Percentiles rank a stretch among this genome's conserved stretches.
Conservation (phyloP, 352 stramenopile genomes). For the Aphanomyces cochlioides region DNA sequence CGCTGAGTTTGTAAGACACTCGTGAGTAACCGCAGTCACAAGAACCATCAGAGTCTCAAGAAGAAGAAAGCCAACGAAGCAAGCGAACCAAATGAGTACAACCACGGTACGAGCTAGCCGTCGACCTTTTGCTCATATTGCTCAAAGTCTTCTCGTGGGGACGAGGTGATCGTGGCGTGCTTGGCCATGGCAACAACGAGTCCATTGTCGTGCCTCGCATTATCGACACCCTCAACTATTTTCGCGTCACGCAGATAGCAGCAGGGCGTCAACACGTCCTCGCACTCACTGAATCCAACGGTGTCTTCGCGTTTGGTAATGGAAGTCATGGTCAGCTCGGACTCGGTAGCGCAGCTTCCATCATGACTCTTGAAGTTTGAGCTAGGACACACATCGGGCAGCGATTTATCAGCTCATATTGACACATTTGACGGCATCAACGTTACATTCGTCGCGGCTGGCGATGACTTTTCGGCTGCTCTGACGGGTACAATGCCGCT, state of each 20-base stretch:
- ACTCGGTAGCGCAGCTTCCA: conserved; percentile 37
- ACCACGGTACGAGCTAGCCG: conserved; percentile 35
- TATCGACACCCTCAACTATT: conserved; percentile 54
- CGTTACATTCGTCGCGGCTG: conserved; percentile 54
- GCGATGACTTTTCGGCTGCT: conserved; percentile 62
- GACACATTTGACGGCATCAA: conserved; percentile 49
- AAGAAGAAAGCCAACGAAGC: conserved; percentile 17
- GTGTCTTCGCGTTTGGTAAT: conserved; percentile 67
- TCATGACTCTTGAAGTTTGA: too few relatives aligned
- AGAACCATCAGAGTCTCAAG: neutral
- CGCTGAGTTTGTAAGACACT: neutral
- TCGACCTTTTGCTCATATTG: neutral
- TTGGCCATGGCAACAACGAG: conserved; percentile 51
- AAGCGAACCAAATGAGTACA: conserved; percentile 31
- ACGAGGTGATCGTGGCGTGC: conserved; percentile 50
- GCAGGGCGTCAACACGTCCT: conserved; percentile 60
- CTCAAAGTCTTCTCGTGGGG: conserved; percentile 67
- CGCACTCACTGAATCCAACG: conserved; percentile 62
- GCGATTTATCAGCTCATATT: conserved; percentile 42
- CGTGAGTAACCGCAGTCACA: neutral
- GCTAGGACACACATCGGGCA: conserved; percentile 16
- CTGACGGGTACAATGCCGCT: conserved; percentile 37
- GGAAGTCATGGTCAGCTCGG: conserved; percentile 61
- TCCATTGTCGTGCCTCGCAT: conserved; percentile 44
- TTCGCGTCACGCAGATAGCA: conserved; percentile 50